A percentile compares a stretch with the other conserved stretches of the same genome.
Evolutionary conservation across 495 filamentous ascomycete genomes (phyloP).

Genomic region (Xylaria curta): DNA sequence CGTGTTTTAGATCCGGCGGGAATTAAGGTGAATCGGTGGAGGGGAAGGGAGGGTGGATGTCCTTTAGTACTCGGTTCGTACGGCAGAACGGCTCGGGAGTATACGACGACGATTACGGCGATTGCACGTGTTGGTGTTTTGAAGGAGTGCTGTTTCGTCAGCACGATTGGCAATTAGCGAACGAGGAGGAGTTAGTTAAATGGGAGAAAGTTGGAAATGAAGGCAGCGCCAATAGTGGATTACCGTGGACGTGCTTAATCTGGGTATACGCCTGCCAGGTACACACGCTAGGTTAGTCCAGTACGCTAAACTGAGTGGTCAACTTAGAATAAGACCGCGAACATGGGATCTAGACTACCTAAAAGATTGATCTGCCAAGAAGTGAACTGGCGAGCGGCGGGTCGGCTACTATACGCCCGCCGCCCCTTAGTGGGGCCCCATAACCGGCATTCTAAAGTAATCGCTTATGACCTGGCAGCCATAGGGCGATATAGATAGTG

Average conservation of each 20-base stretch:
- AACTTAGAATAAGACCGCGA: not conserved
- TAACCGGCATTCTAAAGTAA: not conserved
- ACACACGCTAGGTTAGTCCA: constrained; percentile 1
- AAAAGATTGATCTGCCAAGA: not conserved
- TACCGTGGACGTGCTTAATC: too few relatives aligned
- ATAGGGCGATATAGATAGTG: too few relatives aligned
- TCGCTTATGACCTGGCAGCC: not conserved
- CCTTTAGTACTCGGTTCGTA: not conserved
- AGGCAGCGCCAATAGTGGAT: constrained; percentile 30
- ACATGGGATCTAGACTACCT: not conserved
- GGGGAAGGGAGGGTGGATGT: not conserved
- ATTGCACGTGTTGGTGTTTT: constrained; percentile 22
- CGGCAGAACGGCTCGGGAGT: not conserved
- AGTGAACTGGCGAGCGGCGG: not conserved
- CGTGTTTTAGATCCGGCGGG: not conserved
- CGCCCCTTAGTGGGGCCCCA: not conserved
- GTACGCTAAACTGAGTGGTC: not conserved
- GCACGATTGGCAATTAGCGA: constrained; percentile 25
- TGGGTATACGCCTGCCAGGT: constrained; percentile 1
- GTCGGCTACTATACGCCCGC: not conserved
- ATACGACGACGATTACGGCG: not conserved
- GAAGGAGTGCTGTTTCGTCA: constrained; percentile 13
- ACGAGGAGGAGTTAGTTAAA: not conserved
- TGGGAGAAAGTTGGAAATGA: constrained; percentile 26
- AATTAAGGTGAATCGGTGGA: not conserved